phyloP scores from a whole-genome alignment of 2,329 filamentous ascomycete genomes.

The Calonectria hawksworthii region DNA sequence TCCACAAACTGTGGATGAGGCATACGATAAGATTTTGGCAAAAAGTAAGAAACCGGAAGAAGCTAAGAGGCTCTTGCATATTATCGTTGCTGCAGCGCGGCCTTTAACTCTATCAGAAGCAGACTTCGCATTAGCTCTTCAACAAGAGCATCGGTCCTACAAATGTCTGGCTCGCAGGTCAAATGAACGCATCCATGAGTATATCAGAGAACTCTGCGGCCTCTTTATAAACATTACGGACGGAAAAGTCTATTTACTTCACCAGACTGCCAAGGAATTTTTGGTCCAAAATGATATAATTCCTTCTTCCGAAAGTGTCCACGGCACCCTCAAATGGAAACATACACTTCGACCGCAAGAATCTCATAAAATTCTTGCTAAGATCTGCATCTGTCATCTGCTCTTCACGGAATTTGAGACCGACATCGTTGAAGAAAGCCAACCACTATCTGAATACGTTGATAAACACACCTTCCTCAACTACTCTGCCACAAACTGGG shows the following conservation, averaged over 20 bases:
- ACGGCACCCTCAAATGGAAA: neutral
- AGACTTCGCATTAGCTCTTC: conserved; percentile 33
- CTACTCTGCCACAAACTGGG: conserved; percentile 26
- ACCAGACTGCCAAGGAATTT: conserved; percentile 11
- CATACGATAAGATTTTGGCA: conserved; percentile 45
- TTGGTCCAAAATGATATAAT: neutral
- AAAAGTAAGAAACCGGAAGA: conserved; percentile 25
- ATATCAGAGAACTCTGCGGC: conserved; percentile 46
- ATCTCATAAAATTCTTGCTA: neutral
- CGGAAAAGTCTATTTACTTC: conserved; percentile 3
- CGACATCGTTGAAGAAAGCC: neutral
- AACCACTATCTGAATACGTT: neutral
- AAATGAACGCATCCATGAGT: conserved; percentile 23
- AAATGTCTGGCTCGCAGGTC: conserved; percentile 11
- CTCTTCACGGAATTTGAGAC: conserved; percentile 8
- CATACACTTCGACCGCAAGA: neutral
- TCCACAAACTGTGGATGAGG: conserved; percentile 40
- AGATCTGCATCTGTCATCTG: neutral
- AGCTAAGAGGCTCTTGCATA: conserved; percentile 38
- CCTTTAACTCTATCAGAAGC: conserved; percentile 43
- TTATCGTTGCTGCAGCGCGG: conserved; percentile 40
- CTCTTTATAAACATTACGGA: neutral
- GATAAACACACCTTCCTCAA: conserved; percentile 12
- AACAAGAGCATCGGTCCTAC: conserved; percentile 14
- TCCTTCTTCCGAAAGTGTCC: too few relatives aligned